Evolutionary conservation across 306 rosid genomes (phyloP).

Genomic region (Delonix regia): DNA sequence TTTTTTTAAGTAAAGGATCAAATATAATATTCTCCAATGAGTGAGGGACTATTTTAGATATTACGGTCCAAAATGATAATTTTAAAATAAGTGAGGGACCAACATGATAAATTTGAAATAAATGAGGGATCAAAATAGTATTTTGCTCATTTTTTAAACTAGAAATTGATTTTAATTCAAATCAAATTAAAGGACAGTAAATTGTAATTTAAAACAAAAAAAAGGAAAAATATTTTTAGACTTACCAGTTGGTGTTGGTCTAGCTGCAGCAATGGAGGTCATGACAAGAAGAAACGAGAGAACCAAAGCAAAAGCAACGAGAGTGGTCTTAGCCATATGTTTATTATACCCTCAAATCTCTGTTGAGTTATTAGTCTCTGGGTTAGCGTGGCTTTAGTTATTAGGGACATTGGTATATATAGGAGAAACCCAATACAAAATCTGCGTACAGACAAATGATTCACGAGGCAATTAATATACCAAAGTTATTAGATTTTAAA

Average conservation of each 20-base stretch:
- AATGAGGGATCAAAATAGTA: too few relatives aligned
- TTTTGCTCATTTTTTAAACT: too few relatives aligned
- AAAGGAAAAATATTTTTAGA: background rate
- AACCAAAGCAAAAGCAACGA: constrained; percentile 6
- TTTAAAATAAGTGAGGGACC: too few relatives aligned
- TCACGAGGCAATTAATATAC: too few relatives aligned
- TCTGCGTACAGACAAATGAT: background rate
- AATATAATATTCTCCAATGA: too few relatives aligned
- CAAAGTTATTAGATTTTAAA: constrained; percentile 20
- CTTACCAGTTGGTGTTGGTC: constrained; percentile 29
- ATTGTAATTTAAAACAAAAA: too few relatives aligned
- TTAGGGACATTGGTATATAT: background rate
- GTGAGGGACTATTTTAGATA: too few relatives aligned
- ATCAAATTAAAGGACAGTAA: too few relatives aligned
- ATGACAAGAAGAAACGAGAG: constrained; percentile 26
- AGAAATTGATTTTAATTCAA: too few relatives aligned
- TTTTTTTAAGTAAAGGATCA: too few relatives aligned
- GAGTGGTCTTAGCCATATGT: constrained; percentile 32
- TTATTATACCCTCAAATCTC: background rate
- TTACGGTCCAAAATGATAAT: too few relatives aligned
- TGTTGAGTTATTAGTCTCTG: background rate
- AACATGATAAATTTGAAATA: too few relatives aligned
- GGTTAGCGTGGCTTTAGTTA: background rate
- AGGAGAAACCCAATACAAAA: background rate
- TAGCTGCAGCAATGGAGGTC: constrained; percentile 5